These are phyloP conservation scores for Naganishia randhawae DNA, from an alignment of 768 basidiomycete genomes.

Conservation along the genomic window DNA sequence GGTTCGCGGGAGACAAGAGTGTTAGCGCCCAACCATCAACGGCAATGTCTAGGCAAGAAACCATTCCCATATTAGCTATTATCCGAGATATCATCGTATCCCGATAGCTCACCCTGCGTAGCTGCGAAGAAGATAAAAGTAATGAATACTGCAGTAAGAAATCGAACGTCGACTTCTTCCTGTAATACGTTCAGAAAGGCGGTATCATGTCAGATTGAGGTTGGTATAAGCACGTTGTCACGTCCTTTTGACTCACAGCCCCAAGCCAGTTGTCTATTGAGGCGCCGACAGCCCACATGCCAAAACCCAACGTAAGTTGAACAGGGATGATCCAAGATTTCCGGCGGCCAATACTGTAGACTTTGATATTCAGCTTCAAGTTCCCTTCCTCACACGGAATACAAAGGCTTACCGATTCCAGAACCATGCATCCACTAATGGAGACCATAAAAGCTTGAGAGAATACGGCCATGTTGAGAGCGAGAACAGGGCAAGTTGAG, in stretches of 20 bases:
- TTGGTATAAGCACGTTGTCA: too few relatives aligned
- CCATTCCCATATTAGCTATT: slow-evolving; percentile 56
- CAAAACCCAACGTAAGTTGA: slow-evolving; percentile 78
- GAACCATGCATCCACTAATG: slow-evolving; percentile 90
- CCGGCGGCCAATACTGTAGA: slow-evolving; percentile 63
- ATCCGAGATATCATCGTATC: background rate
- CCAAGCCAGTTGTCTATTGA: slow-evolving; percentile 73
- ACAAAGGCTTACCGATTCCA: slow-evolving; percentile 50
- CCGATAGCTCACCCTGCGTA: slow-evolving; percentile 74
- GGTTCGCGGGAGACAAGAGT: slow-evolving; percentile 78
- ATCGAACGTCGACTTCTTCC: slow-evolving; percentile 74
- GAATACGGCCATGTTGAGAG: slow-evolving; percentile 77
- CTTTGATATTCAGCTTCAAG: background rate
- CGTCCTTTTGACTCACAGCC: slow-evolving; percentile 57
- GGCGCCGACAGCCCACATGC: slow-evolving; percentile 56
- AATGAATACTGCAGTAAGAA: slow-evolving; percentile 79
- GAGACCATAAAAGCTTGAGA: slow-evolving; percentile 94
- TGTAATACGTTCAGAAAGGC: slow-evolving; percentile 47
- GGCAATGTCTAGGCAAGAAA: slow-evolving; percentile 71
- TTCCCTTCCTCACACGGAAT: too few relatives aligned
- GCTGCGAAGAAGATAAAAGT: slow-evolving; percentile 90
- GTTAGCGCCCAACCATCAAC: slow-evolving; percentile 71
- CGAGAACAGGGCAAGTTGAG: slow-evolving; percentile 89
- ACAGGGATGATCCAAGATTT: slow-evolving; percentile 99
- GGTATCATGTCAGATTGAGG: background rate